Conservation (phyloP, 139 green algal genomes). For the Closterium sp. region DNA sequence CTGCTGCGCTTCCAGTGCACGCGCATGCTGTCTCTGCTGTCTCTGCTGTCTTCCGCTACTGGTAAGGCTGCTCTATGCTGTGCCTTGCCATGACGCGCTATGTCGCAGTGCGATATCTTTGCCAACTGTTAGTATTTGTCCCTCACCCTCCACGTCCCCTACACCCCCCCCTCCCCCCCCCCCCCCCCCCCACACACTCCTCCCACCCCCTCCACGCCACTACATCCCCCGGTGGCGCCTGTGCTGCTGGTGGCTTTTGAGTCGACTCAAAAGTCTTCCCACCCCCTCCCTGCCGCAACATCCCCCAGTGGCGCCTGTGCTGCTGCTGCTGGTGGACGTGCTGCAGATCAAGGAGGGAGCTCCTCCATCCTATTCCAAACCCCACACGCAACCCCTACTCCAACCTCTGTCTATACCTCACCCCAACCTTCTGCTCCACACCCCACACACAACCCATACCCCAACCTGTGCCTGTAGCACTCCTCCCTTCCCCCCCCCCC, state of each 20-base stretch:
- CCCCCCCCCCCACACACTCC: too few species aligned
- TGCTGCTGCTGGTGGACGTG: conserved; percentile 63
- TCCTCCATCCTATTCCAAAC: not conserved
- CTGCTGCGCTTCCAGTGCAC: conserved; percentile 79
- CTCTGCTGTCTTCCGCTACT: not conserved
- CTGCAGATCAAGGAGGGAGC: not conserved
- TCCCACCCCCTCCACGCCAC: not conserved
- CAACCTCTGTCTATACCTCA: too few species aligned
- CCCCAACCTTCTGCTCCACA: too few species aligned
- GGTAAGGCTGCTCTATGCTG: too few species aligned
- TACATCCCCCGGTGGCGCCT: conserved; percentile 76
- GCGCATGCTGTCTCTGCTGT: conserved; percentile 62
- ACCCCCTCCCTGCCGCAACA: conserved; percentile 50
- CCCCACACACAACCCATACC: not conserved
- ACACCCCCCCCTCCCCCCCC: too few species aligned
- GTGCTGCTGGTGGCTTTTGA: conserved; percentile 47
- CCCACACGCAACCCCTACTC: too few species aligned
- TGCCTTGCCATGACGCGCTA: not conserved
- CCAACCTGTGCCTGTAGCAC: not conserved
- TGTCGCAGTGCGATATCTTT: not conserved
- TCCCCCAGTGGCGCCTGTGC: conserved; percentile 68
- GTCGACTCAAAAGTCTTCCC: too few species aligned
- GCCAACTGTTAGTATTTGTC: too few species aligned
- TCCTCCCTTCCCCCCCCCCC: not conserved
- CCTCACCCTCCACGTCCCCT: too few species aligned